Evolutionary conservation across 2,329 filamentous ascomycete genomes (phyloP), one percentile per base, ranked within the genome.

Genomic region (Colletotrichum sojae): DNA sequence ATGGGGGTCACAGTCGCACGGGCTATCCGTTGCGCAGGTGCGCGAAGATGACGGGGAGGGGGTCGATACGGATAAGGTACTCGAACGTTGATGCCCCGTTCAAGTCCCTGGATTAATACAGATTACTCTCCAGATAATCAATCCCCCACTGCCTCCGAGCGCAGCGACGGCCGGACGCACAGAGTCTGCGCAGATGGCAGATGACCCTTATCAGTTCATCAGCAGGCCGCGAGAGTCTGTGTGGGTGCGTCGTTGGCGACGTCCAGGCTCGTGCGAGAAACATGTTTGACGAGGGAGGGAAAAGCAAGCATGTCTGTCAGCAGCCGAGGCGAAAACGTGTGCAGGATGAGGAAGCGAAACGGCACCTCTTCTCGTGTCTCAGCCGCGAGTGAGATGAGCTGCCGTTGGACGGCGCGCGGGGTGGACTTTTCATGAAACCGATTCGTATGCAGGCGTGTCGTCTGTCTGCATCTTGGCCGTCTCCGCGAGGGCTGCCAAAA

Each of bases 251-350:
- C 31, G 31, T 36, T 59, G 39, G 10, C 8, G 48, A 60, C 39
- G 27, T 59, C 39, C 46, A 55, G 49, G 65, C 61, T 31, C 40
- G 43, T 25, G 40, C 40, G 48, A 59, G 51, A 65, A 57, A 45
- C 57, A 49, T 20, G 56, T 66, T 39, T 43, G 55, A 36, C n/a
- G 63, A 55, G 40, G 49, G 48, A 59, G 48, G 27, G 18, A 49
- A 46, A 66, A 66, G 57, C 57, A 66, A 69, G 57, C 63, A 56
- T 59, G 54, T 43, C 55, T 59, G 43, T 46, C 49, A 54, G 54
- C 27, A 39, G 16, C 48, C 15, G 53, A 49, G 54, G 46, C 54
- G 40, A 20, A 49, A 58, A 43, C 48, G 40, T 36, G 40, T 46
- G 40, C 54, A 49, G 36, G 52, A 64, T 58, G 60, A 49, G 31